Percentiles rank a stretch among this genome's conserved stretches.
phyloP scores from a whole-genome alignment of 352 stramenopile species.

The Pythium monospermum region DNA sequence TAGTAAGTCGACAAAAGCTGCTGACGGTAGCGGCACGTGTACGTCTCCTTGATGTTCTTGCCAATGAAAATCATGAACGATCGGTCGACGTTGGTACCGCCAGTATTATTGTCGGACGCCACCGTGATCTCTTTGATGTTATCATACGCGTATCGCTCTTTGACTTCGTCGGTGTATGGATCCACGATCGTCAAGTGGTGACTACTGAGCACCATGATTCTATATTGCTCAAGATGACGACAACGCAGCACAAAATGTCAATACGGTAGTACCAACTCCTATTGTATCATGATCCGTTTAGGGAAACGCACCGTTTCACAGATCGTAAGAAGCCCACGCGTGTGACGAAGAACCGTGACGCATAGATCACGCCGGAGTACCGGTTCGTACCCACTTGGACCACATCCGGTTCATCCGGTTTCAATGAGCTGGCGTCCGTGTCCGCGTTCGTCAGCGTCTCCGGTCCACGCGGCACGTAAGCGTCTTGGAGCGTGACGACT shows the following conservation, averaged over 20 bases:
- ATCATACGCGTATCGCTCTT: slow-evolving; percentile 82
- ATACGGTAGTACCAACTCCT: no score
- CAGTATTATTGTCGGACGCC: slow-evolving; percentile 53
- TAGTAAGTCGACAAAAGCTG: slow-evolving; percentile 85
- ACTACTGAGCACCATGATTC: slow-evolving; percentile 76
- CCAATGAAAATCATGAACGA: slow-evolving; percentile 82
- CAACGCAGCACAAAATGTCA: no score
- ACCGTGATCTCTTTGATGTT: slow-evolving; percentile 88
- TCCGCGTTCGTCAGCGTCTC: slow-evolving; percentile 60
- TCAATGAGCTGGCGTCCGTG: slow-evolving; percentile 27
- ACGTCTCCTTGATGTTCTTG: slow-evolving; percentile 85
- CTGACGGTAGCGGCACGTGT: slow-evolving; percentile 77
- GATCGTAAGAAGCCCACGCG: slow-evolving; percentile 76
- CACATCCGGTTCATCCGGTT: slow-evolving; percentile 38
- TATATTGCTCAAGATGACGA: no score
- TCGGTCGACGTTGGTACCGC: slow-evolving; percentile 57
- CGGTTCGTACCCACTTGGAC: slow-evolving; percentile 51
- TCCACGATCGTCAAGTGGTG: slow-evolving; percentile 81
- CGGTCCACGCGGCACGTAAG: slow-evolving; percentile 61
- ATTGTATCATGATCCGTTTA: no score
- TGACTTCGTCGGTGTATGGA: slow-evolving; percentile 81
- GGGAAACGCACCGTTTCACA: slow-evolving; percentile 52
- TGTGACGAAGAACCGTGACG: slow-evolving; percentile 82
- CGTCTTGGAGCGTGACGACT: slow-evolving; percentile 45
- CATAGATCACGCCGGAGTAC: slow-evolving; percentile 82